Percentiles rank a stretch among this genome's conserved stretches.
These are phyloP conservation scores for Esteya vermicola DNA, from an alignment of 2,329 filamentous ascomycete genomes.

Conservation along the genomic window DNA sequence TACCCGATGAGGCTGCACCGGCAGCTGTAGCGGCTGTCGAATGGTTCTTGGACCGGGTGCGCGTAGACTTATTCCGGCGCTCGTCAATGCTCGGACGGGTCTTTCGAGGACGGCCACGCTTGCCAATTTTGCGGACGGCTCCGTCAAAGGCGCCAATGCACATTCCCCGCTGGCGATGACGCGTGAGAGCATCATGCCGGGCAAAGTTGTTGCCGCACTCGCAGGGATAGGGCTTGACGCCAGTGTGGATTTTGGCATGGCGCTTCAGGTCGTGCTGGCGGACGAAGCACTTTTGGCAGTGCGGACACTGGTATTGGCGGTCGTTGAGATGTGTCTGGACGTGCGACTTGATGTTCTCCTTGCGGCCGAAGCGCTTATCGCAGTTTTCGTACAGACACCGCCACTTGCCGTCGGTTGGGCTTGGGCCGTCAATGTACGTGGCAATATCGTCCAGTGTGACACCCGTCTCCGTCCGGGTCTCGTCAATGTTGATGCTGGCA, in stretches of 20 bases:
- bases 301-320: constrained; percentile 84
- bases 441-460: constrained; percentile 77
- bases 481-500: constrained; percentile 48
- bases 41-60: constrained; percentile 41
- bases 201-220: constrained; percentile 91
- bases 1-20: too few relatives aligned
- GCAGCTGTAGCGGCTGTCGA: constrained; percentile 27
- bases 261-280: constrained; percentile 94
- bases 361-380: constrained; percentile 82
- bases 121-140: constrained; percentile 43
- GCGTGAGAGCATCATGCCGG: constrained; percentile 84
- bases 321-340: constrained; percentile 97
- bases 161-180: constrained; percentile 91
- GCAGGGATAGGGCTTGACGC: constrained; percentile 89
- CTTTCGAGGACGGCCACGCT: constrained; percentile 51
- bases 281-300: constrained; percentile 91
- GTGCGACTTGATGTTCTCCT: constrained; percentile 97
- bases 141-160: constrained; percentile 91
- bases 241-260: constrained; percentile 93
- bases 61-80: constrained; percentile 41
- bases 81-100: constrained; percentile 41
- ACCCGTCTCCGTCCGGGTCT: constrained; percentile 62
- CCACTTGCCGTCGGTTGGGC: constrained; percentile 64
- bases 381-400: constrained; percentile 62
- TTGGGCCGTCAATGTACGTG: constrained; percentile 58